Evolutionary conservation across 225 moss, liverwort and hornwort species (phyloP), one percentile per base, ranked within the genome.

Genomic region (Polytrichum commune): DNA sequence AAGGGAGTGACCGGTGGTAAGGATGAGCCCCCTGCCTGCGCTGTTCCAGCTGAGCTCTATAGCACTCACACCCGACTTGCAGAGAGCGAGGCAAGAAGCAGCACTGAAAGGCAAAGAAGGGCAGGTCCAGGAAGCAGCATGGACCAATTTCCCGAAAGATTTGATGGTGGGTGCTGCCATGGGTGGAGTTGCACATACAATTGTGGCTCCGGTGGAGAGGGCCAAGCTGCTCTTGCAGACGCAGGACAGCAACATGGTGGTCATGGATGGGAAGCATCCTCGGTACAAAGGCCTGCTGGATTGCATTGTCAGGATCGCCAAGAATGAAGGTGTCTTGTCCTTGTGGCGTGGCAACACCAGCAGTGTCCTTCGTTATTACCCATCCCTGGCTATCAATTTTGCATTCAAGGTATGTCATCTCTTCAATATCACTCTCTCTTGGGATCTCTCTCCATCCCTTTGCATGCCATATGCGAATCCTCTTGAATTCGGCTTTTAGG

Each of bases 381-480:
- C 96, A 5, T 96, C 96, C 29, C 92, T 96, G 54, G 93, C 90
- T 69, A 87, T 96, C 89, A 96, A 96, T 79, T 96, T 96, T 79
- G 92, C 93, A 20, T 93, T 90, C 80, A 96, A 96, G 91, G 96
- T 96, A 26, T 33, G 54, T 1, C 27, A 23, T 60, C 8, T 5
- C 16, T 5, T 28, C 65, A 7, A 26, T 30, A 18, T 23, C 65
- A 22, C 68, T 55, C 3, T 66, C 3, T 35, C 28, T 13, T 55
- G 30, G 54, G 26, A 6, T 16, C 32, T 13, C 46, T 46, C 46
- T 10, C 46, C 60, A 16, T 46, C 46, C 32, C 46, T 46, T 46
- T 13, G 16, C 16, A 46, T 46, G 46, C 16, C 46, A 13, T 46
- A 46, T 46, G 13, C 46, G 4, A 13, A 4, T 46, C 46, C 13